Base-by-base conservation (phyloP, 805 yeast genomes). In the Pichia scutulata region DNA sequence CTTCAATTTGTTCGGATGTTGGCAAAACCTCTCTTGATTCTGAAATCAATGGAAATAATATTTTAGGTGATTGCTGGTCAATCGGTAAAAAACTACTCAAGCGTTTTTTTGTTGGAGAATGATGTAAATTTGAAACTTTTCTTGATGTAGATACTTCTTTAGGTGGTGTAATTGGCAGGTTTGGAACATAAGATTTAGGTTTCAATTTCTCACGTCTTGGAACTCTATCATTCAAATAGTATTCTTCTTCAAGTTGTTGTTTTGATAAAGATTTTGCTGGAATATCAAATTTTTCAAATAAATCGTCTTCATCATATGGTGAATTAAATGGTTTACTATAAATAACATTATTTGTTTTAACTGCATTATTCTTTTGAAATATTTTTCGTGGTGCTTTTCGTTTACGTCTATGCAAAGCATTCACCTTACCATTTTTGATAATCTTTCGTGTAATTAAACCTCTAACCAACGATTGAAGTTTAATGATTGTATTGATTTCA, bases 401-500 rank as follows among this genome's bases (percentile, higher is more conserved):
- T 41, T 24, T 24, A 5, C 16, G 28, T 12, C 25, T 41, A 3
- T 12, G n/a, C n/a, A 24, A 33, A n/a, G 9, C n/a, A 33, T 16
- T 33, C 16, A n/a, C 3, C n/a, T 41, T 41, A 26, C 44, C 36
- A 36, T 36, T 33, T 12, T 8, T 24, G 12, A 46, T 41, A 6
- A 21, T 10, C 5, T 42, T 25, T 22, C 55, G 41, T 0, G 62
- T 51, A 6, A 65, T 8, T 7, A 55, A 51, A 3, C 78, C 80
- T 49, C 86, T 71, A 3, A 71, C 57, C 3, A 64, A 39, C 39
- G 77, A 67, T 57, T 78, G 84, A 1, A 79, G 52, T 16, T 55
- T 57, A 7, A 59, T 61, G 2, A 71, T 58, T 2, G 44, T 36
- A 18, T 56, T 51, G 6, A 64, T 60, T 8, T 64, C 54, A 55